phyloP scores from a whole-genome alignment of 2,329 filamentous ascomycete species.

The Colletotrichum costaricense region DNA sequence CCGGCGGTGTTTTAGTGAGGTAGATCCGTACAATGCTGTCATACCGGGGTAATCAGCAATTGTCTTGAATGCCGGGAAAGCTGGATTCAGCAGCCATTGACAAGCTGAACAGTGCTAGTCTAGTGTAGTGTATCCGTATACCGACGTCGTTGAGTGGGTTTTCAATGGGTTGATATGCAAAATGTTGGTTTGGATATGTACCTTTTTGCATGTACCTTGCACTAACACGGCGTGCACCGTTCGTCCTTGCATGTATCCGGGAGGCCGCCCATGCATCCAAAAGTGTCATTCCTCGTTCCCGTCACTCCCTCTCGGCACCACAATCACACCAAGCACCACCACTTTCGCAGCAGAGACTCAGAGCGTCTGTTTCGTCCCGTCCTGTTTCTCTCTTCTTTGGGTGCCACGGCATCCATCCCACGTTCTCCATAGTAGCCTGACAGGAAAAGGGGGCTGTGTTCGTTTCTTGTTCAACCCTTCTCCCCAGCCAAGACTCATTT shows the following conservation, averaged over 20 bases:
- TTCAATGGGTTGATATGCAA: background rate
- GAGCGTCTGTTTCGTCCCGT: slow-evolving; percentile 22
- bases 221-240: background rate
- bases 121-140: background rate
- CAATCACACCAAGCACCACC: background rate
- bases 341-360: background rate
- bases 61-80: background rate
- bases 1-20: background rate
- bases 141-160: background rate
- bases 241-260: background rate
- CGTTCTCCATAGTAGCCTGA: slow-evolving; percentile 31
- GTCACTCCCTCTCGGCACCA: background rate
- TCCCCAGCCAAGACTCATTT: slow-evolving; percentile 5
- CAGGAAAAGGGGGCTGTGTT: slow-evolving; percentile 36
- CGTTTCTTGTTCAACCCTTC: slow-evolving; percentile 28
- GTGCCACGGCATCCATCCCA: slow-evolving; percentile 19
- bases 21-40: background rate
- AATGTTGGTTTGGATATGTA: background rate
- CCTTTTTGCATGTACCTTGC: background rate
- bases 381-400: background rate
- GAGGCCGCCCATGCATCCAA: slow-evolving; percentile 9
- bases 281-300: slow-evolving; percentile 1
- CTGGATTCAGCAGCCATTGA: background rate
- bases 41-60: background rate
- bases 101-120: background rate